These are phyloP conservation scores for Fistulinella staudtii DNA, from an alignment of 1,284 basidiomycete genomes.

Conservation along the genomic window DNA sequence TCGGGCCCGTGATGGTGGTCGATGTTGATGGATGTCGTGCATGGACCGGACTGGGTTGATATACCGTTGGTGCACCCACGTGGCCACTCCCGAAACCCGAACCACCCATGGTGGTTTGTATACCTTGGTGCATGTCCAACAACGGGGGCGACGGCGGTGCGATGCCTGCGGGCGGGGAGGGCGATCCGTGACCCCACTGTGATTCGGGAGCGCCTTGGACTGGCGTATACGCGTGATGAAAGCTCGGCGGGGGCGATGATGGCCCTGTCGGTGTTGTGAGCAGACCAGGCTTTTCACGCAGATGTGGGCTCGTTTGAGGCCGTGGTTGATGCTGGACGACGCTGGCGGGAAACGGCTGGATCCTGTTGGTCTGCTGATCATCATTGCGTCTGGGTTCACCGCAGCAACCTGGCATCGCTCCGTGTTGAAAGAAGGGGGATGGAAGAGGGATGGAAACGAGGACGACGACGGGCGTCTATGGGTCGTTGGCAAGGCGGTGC, in stretches of 20 bases:
- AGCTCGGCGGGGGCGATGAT: constrained; percentile 26
- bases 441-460: neutral
- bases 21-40: constrained; percentile 24
- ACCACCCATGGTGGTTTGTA: too few relatives aligned
- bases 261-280: constrained; percentile 21
- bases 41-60: constrained; percentile 37
- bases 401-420: constrained; percentile 53
- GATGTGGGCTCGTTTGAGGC: constrained; percentile 57
- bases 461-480: too few relatives aligned
- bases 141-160: neutral
- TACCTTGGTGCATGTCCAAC: too few relatives aligned
- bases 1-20: constrained; percentile 14
- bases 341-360: constrained; percentile 17
- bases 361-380: constrained; percentile 34
- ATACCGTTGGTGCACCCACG: constrained; percentile 10
- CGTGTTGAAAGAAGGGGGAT: neutral
- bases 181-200: constrained; percentile 33
- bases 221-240: constrained; percentile 24
- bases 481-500: too few relatives aligned
- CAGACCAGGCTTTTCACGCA: constrained; percentile 23
- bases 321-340: constrained; percentile 54
- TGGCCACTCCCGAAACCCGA: too few relatives aligned
- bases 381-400: constrained; percentile 39
- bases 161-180: constrained; percentile 30
- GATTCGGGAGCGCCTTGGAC: constrained; percentile 11